Evolutionary conservation across 164 flowering plant species (phyloP).

Genomic region (Annona cherimola): DNA sequence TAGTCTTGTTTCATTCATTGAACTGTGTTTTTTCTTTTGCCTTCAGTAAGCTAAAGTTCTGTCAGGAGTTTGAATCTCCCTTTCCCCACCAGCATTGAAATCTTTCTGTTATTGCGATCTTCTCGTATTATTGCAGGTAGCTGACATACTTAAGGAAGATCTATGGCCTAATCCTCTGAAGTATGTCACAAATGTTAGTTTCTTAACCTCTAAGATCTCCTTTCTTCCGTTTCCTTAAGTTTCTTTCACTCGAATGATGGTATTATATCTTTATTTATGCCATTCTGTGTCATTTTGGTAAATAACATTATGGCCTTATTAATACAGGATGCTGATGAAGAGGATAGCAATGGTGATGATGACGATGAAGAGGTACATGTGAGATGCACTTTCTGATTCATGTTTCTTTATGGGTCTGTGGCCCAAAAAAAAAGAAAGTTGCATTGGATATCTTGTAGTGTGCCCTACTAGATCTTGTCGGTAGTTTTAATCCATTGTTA

Average conservation of each 20-base stretch:
- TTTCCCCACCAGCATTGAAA: not conserved
- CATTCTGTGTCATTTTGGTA: not conserved
- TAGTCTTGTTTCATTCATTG: not conserved
- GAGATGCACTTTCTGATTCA: not conserved
- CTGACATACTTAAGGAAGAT: constrained; percentile 52
- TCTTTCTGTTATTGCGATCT: not conserved
- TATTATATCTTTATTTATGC: not conserved
- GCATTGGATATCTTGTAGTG: too few relatives aligned
- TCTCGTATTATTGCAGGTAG: constrained; percentile 32
- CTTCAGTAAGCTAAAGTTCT: not conserved
- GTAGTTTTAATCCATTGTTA: too few relatives aligned
- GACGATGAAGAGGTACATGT: constrained; percentile 18
- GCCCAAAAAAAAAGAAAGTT: too few relatives aligned
- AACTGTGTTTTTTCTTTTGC: not conserved
- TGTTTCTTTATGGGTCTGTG: not conserved
- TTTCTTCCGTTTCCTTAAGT: not conserved
- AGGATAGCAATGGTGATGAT: constrained; percentile 35
- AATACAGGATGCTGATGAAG: constrained; percentile 47
- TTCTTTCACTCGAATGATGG: not conserved
- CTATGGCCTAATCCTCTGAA: constrained; percentile 54
- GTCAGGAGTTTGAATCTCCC: not conserved
- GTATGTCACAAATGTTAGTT: constrained; percentile 43
- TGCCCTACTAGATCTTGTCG: too few relatives aligned
- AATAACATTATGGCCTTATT: not conserved
- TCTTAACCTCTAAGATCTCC: not conserved